A percentile compares a stretch with the other conserved stretches of the same genome.
Conservation (phyloP, 2,329 filamentous ascomycete species). For the Arthrobotrys iridis region DNA sequence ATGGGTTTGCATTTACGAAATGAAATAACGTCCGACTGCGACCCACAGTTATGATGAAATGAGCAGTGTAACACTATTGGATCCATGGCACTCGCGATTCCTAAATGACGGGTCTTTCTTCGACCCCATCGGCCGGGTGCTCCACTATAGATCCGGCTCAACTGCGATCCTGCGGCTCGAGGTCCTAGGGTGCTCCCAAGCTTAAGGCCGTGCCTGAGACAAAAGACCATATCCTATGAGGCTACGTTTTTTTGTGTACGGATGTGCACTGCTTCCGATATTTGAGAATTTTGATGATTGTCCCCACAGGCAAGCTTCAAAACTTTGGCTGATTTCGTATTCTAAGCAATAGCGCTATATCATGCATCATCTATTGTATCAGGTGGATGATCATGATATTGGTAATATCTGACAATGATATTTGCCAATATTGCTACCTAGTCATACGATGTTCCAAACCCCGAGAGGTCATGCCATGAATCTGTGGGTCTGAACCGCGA, state of each 20-base stretch:
- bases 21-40: slow-evolving; percentile 10
- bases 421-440: slow-evolving; percentile 24
- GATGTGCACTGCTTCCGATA: neutral
- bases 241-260: slow-evolving; percentile 1
- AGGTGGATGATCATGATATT: slow-evolving; percentile 23
- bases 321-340: slow-evolving; percentile 44
- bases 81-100: neutral
- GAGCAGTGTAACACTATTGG: slow-evolving; percentile 14
- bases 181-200: slow-evolving; percentile 19
- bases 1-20: slow-evolving; percentile 8
- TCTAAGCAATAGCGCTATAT: slow-evolving; percentile 19
- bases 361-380: slow-evolving; percentile 15
- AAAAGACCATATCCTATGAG: slow-evolving; percentile 10
- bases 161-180: slow-evolving; percentile 30
- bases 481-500: neutral
- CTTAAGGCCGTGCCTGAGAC: slow-evolving; percentile 19
- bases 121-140: neutral
- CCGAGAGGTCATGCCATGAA: slow-evolving; percentile 15
- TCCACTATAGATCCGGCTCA: slow-evolving; percentile 16
- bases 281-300: neutral
- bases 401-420: slow-evolving; percentile 20
- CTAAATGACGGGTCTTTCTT: neutral
- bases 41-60: neutral
- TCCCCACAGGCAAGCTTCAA: slow-evolving; percentile 17
- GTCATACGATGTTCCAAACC: slow-evolving; percentile 9